Evolutionary conservation across 2,329 filamentous ascomycete species (phyloP), one percentile per base, ranked within the genome.

Genomic region (Fusarium sp.): DNA sequence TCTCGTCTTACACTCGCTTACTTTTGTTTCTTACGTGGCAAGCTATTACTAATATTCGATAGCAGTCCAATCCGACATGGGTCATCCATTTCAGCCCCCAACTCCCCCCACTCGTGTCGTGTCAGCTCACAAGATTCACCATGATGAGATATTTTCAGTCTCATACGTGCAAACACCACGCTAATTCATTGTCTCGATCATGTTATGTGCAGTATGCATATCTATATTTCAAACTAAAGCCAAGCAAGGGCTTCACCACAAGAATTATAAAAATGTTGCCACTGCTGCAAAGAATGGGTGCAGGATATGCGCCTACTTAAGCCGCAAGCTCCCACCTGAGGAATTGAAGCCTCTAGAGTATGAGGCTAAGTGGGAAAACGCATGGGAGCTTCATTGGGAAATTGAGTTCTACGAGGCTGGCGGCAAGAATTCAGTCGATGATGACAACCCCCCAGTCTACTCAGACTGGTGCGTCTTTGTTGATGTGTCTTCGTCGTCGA

Each of bases 101-200:
- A 50, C 6, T 4, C 13, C 31, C 47, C 47, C 28, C 28, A 14
- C 47, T 33, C 30, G 16, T 24, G 28, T 33, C 30, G 16, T 24
- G 28, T 24, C 22, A 33, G 30, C 47, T 50, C 11, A 50, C 7
- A 18, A 31, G 3, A 13, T 22, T 7, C 16, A 33, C 11, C 47
- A 7, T 10, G 10, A 24, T 31, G 47, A 31, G 47, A 18, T 50
- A 50, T 50, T 50, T 50, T 24, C 7, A 14, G 5, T 13, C n/a
- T n/a, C n/a, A n/a, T n/a, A n/a, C n/a, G n/a, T n/a, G n/a, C n/a
- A n/a, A 14, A 38, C 24, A 6, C 14, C 5, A 16, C 14, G 2
- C 0, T 16, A 14, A 7, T 38, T 6, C 6, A 3, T 16, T n/a
- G 6, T 38, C 10, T 5, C 13, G 0, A 38, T 6, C 0, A 53